Base-by-base conservation (phyloP, 805 yeast species). In the Starmerella sirachaensis region DNA sequence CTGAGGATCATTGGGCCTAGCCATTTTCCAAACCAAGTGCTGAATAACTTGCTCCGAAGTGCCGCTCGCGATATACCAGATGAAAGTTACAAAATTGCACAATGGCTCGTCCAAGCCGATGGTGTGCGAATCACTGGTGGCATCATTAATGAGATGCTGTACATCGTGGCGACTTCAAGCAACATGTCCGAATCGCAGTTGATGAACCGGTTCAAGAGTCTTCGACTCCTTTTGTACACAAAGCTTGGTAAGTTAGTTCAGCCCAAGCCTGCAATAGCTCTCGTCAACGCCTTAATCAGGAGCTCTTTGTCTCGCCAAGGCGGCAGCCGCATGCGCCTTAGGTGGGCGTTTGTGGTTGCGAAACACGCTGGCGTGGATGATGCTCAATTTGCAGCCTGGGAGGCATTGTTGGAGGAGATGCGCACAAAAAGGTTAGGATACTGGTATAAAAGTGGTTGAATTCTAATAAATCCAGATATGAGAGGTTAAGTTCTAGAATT, bases 331-430 rank as follows among this genome's bases (percentile, higher is more conserved):
- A 22, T 23, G 11, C 43, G 60, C 6, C 48, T 57, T 26, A 34
- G 42, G 19, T 55, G 57, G 58, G 60, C 58, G 1, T 38, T 57
- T 9, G 45, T 37, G 8, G 25, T 56, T 5, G 57, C 58, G 6
- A 35, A 39, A 14, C 31, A 28, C 1, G 57, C 54, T 11, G 32
- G 40, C 1, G 56, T 56, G 2, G 30, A 51, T 1, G 42, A 40
- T 6, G 29, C 18, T 5, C 31, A 26, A 22, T 43, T 51, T 12
- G 38, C 37, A 2, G 32, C 20, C 12, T 57, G 61, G 61, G 22
- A 37, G 6, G 26, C 17, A 10, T 11, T 25, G 14, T 38, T 56
- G 6, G 37, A 44, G 5, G 17, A 19, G 2, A 53, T 55, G 58
- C 46, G 47, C 18, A 29, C 22, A 5, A 17, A 29, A 3, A 29